Evolutionary conservation across 371 early-diverging fungal species (phyloP).

Genomic region (Syncephalis fuscata): DNA sequence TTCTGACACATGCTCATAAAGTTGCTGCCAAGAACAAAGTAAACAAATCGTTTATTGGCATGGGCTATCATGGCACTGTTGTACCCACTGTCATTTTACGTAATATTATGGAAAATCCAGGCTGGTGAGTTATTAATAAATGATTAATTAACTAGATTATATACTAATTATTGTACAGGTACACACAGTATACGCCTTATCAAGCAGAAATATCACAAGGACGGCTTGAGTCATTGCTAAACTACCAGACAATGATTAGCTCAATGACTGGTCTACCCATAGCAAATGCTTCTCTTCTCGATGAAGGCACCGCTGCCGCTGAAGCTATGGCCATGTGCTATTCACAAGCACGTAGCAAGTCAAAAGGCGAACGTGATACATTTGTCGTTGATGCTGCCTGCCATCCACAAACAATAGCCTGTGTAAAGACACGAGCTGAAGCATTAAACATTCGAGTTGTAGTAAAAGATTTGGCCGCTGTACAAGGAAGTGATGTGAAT

Average conservation of each 20-base stretch:
- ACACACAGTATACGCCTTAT: slow-evolving; percentile 85
- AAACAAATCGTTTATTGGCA: slow-evolving; percentile 80
- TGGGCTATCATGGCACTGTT: slow-evolving; percentile 82
- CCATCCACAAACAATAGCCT: slow-evolving; percentile 90
- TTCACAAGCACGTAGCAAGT: slow-evolving; percentile 39
- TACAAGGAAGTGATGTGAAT: slow-evolving; percentile 38
- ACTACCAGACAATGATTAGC: slow-evolving; percentile 89
- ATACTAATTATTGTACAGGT: too few relatives aligned
- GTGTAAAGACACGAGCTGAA: slow-evolving; percentile 83
- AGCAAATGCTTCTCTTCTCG: slow-evolving; percentile 90
- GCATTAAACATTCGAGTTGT: slow-evolving; percentile 81
- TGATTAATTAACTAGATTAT: slow-evolving; percentile 89
- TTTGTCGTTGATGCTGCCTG: slow-evolving; percentile 86
- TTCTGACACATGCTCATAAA: slow-evolving; percentile 52
- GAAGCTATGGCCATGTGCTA: slow-evolving; percentile 93
- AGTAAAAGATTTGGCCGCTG: slow-evolving; percentile 73
- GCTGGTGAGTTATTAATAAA: slow-evolving; percentile 41
- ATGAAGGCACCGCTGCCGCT: slow-evolving; percentile 96
- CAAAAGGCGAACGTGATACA: slow-evolving; percentile 32
- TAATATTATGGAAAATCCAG: slow-evolving; percentile 92
- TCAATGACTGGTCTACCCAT: slow-evolving; percentile 89
- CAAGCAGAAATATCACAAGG: slow-evolving; percentile 98
- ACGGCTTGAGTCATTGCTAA: slow-evolving; percentile 86
- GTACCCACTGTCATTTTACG: slow-evolving; percentile 89
- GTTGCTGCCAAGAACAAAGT: slow-evolving; percentile 86